A percentile compares a stretch with the other conserved stretches of the same genome.
phyloP scores from a whole-genome alignment of 768 basidiomycete species.

The Hygrophoropsis aurantiaca region DNA sequence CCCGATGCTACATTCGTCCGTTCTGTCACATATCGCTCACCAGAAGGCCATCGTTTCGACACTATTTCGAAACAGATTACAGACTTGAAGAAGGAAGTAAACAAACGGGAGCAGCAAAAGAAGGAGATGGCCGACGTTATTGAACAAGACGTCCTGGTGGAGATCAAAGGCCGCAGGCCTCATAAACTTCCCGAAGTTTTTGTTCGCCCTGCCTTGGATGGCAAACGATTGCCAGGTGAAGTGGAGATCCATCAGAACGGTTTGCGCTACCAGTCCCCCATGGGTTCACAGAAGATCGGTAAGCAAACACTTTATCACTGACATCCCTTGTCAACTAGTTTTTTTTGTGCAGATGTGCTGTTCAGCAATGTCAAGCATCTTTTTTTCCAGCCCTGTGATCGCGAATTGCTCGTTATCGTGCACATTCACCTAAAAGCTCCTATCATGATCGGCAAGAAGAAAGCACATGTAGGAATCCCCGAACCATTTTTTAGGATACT shows the following conservation, averaged over 20 bases:
- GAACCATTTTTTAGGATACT: not conserved
- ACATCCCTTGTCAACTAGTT: slow-evolving; percentile 4
- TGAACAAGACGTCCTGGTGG: slow-evolving; percentile 87
- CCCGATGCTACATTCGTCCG: slow-evolving; percentile 95
- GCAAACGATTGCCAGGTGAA: slow-evolving; percentile 94
- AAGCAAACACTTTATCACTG: slow-evolving; percentile 22
- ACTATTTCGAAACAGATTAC: slow-evolving; percentile 89
- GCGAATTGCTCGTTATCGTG: slow-evolving; percentile 90
- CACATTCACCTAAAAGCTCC: slow-evolving; percentile 93
- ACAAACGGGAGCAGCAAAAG: slow-evolving; percentile 96
- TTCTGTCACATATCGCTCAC: slow-evolving; percentile 90
- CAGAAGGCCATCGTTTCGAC: slow-evolving; percentile 87
- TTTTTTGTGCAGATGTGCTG: slow-evolving; percentile 65
- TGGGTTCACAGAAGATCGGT: slow-evolving; percentile 91
- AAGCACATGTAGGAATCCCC: slow-evolving; percentile 69
- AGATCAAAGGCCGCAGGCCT: slow-evolving; percentile 87
- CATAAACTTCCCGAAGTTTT: slow-evolving; percentile 88
- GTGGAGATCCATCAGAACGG: slow-evolving; percentile 98
- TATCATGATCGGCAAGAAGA: slow-evolving; percentile 99
- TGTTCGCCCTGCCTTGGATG: slow-evolving; percentile 90
- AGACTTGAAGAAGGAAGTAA: slow-evolving; percentile 93
- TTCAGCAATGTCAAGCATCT: slow-evolving; percentile 98
- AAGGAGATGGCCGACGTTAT: slow-evolving; percentile 98
- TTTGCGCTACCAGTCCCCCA: slow-evolving; percentile 84
- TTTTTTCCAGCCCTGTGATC: slow-evolving; percentile 98